phyloP scores from a whole-genome alignment of 2,329 filamentous ascomycete species.

The Cercospora beticola region DNA sequence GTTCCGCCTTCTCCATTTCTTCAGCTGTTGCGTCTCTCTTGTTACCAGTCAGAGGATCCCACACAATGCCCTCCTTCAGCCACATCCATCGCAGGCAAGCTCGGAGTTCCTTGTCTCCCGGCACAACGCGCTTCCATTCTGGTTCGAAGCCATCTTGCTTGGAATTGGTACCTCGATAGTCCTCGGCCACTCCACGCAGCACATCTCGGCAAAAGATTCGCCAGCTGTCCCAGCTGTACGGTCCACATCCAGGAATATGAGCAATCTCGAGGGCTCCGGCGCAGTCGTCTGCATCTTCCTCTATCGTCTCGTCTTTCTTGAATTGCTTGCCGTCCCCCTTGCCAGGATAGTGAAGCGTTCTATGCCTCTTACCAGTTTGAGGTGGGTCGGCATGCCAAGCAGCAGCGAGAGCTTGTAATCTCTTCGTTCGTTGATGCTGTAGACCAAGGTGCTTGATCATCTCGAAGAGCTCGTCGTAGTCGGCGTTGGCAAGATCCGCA shows the following conservation, averaged over 20 bases:
- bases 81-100: conserved; percentile 89
- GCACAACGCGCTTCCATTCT: conserved; percentile 86
- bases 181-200: conserved; percentile 63
- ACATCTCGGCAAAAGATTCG: conserved; percentile 87
- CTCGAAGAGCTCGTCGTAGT: conserved; percentile 56
- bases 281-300: conserved; percentile 47
- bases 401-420: conserved; percentile 69
- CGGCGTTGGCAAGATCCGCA: conserved; percentile 58
- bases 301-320: conserved; percentile 44
- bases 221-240: conserved; percentile 87
- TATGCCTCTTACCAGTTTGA: conserved; percentile 55
- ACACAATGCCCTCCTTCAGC: conserved; percentile 80
- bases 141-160: conserved; percentile 61
- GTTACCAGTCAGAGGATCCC: conserved; percentile 72
- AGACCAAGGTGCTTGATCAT: conserved; percentile 72
- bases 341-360: conserved; percentile 56
- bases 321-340: conserved; percentile 52
- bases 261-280: conserved; percentile 76
- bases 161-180: conserved; percentile 63
- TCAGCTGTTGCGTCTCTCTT: conserved; percentile 54
- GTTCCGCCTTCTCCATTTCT: conserved; percentile 57
- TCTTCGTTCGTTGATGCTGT: conserved; percentile 63
- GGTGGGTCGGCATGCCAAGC: conserved; percentile 68
- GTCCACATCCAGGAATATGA: conserved; percentile 72
- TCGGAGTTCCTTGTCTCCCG: conserved; percentile 82